Evolutionary conservation across 257 asterid species (phyloP).

Genomic region (Rehmannia glutinosa): DNA sequence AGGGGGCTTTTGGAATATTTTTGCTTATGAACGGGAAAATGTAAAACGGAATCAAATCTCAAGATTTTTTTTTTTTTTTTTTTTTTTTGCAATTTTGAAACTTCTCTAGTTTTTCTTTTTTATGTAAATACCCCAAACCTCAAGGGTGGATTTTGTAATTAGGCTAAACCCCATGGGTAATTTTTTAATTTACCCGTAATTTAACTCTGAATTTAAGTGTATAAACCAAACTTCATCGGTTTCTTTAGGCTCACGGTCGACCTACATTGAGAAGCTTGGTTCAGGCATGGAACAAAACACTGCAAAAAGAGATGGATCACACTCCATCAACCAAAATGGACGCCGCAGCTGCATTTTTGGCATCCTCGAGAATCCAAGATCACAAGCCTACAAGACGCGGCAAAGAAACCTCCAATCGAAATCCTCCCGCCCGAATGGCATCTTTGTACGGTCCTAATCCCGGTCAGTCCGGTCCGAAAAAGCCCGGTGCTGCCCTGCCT

Average conservation of each 20-base stretch:
- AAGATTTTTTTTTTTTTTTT: no score
- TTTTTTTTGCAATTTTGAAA: no score
- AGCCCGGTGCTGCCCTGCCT: constrained; percentile 42
- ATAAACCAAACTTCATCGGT: constrained; percentile 6
- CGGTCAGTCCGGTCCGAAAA: constrained; percentile 66
- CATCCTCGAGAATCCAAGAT: constrained; percentile 93
- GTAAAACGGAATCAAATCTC: no score
- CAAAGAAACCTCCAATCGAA: constrained; percentile 92
- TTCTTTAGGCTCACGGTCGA: constrained; percentile 88
- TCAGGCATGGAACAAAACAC: constrained; percentile 85
- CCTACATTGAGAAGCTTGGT: constrained; percentile 82
- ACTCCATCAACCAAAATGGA: constrained; percentile 70
- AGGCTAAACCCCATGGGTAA: no score
- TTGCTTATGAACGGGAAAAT: no score
- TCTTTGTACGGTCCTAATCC: constrained; percentile 94
- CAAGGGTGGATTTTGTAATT: no score
- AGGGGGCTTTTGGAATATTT: no score
- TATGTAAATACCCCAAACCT: no score
- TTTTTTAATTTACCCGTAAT: no score
- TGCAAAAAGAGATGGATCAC: constrained; percentile 88
- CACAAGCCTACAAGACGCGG: constrained; percentile 92
- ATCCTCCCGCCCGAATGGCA: constrained; percentile 95
- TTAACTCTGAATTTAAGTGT: no score
- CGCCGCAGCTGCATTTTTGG: constrained; percentile 91
- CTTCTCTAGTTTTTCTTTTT: no score